Evolutionary conservation across 164 flowering plant species (phyloP).

Genomic region (Stephania japonica): DNA sequence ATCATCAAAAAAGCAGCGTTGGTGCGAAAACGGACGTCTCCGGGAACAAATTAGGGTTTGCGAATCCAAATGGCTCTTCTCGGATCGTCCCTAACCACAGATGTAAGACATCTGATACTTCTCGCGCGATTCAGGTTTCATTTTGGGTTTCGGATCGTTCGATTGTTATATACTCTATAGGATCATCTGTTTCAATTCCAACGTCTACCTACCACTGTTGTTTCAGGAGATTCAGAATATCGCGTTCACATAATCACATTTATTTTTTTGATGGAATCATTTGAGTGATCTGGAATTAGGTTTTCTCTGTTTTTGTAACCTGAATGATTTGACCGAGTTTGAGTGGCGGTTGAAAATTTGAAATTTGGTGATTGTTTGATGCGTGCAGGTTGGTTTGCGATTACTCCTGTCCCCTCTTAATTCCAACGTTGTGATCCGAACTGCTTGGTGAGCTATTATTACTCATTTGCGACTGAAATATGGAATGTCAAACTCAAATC

Average conservation of each 20-base stretch:
- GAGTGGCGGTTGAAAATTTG: background rate
- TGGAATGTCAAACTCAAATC: background rate
- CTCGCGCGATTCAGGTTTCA: too few species aligned
- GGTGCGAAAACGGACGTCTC: background rate
- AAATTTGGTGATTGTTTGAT: background rate
- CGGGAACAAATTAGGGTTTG: background rate
- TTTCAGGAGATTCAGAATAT: too few species aligned
- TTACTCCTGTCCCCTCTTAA: constrained; percentile 34
- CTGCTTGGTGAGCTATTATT: constrained; percentile 52
- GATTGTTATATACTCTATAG: background rate
- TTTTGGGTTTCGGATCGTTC: background rate
- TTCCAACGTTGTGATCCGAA: constrained; percentile 29
- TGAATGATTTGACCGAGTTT: background rate
- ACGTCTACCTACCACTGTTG: background rate
- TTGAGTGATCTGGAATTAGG: background rate
- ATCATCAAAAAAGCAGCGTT: too few species aligned
- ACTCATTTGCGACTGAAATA: background rate
- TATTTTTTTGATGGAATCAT: background rate
- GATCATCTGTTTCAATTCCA: background rate
- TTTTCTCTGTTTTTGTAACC: background rate
- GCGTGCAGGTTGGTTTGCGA: constrained; percentile 35
- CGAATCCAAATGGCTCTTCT: constrained; percentile 26
- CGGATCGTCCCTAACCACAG: constrained; percentile 27
- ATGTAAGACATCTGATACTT: constrained; percentile 16
- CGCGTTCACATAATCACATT: too few species aligned